Percentiles rank a stretch among this genome's conserved stretches.
Conservation (phyloP, 768 basidiomycete genomes). For the Leccinum rimulosum region DNA sequence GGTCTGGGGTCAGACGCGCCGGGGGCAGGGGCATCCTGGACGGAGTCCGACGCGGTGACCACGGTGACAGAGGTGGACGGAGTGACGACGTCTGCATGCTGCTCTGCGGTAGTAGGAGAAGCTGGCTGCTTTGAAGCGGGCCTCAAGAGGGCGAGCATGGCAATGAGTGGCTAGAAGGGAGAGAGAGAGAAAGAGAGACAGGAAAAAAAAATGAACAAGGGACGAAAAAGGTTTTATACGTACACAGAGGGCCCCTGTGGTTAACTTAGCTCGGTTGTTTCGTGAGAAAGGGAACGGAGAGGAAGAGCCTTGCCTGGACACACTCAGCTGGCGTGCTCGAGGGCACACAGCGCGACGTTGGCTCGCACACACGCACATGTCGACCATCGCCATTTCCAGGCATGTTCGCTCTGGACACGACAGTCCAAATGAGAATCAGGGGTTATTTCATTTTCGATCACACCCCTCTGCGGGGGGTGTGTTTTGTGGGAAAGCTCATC, state of each 20-base stretch:
- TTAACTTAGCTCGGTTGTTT: slow-evolving; percentile 13
- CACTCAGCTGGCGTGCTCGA: background rate
- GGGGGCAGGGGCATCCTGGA: slow-evolving; percentile 1
- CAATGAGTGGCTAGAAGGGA: background rate
- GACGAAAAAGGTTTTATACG: slow-evolving; percentile 27
- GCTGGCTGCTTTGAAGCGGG: slow-evolving; percentile 12
- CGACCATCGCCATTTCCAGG: background rate
- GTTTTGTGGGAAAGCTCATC: slow-evolving; percentile 10
- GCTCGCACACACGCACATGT: background rate
- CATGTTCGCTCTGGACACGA: background rate
- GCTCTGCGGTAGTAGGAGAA: background rate
- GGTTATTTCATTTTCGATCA: background rate
- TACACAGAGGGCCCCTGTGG: slow-evolving; percentile 14
- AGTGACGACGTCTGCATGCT: background rate
- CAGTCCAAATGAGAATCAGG: slow-evolving; percentile 10
- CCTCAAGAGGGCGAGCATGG: slow-evolving; percentile 30
- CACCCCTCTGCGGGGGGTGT: slow-evolving; percentile 18
- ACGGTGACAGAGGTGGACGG: slow-evolving; percentile 1
- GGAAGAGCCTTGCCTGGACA: background rate
- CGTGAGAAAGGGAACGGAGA: slow-evolving; percentile 27
- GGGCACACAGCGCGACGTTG: background rate
- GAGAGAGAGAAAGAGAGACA: background rate
- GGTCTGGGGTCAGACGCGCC: slow-evolving; percentile 6
- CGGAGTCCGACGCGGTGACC: background rate
- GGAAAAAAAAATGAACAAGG: slow-evolving; percentile 2